Evolutionary conservation across 441 rosid species (phyloP).

Genomic region (Mallotus japonicus): DNA sequence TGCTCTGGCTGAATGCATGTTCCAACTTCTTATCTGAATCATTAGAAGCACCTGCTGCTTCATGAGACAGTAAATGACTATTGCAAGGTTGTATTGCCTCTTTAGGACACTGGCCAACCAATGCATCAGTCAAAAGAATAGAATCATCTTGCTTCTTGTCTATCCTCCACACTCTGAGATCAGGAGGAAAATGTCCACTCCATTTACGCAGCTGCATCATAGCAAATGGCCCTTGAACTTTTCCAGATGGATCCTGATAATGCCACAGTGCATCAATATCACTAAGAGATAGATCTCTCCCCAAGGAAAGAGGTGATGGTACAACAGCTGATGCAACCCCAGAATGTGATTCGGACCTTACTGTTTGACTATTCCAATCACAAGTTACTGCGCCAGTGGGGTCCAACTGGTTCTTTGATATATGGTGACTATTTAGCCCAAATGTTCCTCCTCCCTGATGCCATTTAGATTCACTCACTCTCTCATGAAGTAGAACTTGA

Average conservation of each 20-base stretch:
- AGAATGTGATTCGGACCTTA: conserved; percentile 33
- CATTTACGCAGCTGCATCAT: conserved; percentile 72
- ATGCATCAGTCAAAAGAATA: conserved; percentile 73
- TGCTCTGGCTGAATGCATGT: conserved; percentile 28
- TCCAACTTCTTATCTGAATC: conserved; percentile 32
- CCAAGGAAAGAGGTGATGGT: conserved; percentile 37
- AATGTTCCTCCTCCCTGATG: conserved; percentile 30
- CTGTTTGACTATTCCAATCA: conserved; percentile 30
- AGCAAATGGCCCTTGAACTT: conserved; percentile 88
- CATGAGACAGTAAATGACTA: conserved; percentile 29
- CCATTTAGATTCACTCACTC: conserved; percentile 26
- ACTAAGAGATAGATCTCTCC: conserved; percentile 39
- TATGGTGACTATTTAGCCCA: conserved; percentile 27
- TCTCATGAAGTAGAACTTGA: conserved; percentile 34
- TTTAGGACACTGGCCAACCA: conserved; percentile 42
- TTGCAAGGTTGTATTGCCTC: conserved; percentile 28
- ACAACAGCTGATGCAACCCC: conserved; percentile 36
- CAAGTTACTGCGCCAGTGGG: conserved; percentile 23
- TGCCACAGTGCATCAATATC: conserved; percentile 67
- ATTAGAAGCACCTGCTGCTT: conserved; percentile 31
- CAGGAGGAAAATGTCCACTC: conserved; percentile 78
- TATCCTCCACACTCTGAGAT: conserved; percentile 75
- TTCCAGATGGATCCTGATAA: conserved; percentile 86
- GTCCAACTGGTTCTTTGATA: conserved; percentile 34
- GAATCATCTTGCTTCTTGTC: conserved; percentile 65